Evolutionary conservation across 2,329 filamentous ascomycete species (phyloP), one percentile per base, ranked within the genome.

Genomic region (Phyllosticta citribraziliensis): DNA sequence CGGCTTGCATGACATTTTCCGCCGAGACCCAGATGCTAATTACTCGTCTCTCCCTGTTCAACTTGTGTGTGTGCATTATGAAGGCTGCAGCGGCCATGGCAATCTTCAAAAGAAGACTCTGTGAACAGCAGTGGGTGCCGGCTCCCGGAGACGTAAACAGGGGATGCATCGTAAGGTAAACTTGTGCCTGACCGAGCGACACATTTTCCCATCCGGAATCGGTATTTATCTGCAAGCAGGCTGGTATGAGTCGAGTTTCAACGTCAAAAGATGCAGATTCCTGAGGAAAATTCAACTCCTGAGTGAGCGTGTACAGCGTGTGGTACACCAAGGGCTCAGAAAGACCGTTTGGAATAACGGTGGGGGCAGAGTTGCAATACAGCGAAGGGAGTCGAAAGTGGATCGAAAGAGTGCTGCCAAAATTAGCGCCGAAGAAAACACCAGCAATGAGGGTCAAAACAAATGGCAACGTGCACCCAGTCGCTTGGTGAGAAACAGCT

Each of bases 1-100:
- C 63, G 54, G 57, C 57, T 52, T 59, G 62, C 50, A 55, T 51
- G 52, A 58, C 47, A 47, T 55, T 57, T 52, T 56, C 55, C 4
- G 56, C 52, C 1, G 47, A 57, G 2, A 50, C 20, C 59, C 59
- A 61, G 17, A 61, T 47, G 40, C 59, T 57, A 14, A 61, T n/a
- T 20, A 57, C 33, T 2, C 59, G 47, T 27, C 56, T 40, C 30
- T 61, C 59, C 17, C 20, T 54, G 50, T 61, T 61, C 24, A 61
- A 55, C 17, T 40, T 61, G 24, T 54, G 40, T 2, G 50, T 61
- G 51, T 27, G 55, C 19, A 19, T 30, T 17, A 61, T 53, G 17
- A 54, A 56, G 6, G 55, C 27, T 1, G 59, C 52, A 2, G 59
- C 55, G 11, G 59, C 59, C 51, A n/a, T 22, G 4, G 59, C 55